These are phyloP conservation scores for Schwanniomyces vanrijiae DNA, from an alignment of 805 yeast genomes.

Conservation along the genomic window DNA sequence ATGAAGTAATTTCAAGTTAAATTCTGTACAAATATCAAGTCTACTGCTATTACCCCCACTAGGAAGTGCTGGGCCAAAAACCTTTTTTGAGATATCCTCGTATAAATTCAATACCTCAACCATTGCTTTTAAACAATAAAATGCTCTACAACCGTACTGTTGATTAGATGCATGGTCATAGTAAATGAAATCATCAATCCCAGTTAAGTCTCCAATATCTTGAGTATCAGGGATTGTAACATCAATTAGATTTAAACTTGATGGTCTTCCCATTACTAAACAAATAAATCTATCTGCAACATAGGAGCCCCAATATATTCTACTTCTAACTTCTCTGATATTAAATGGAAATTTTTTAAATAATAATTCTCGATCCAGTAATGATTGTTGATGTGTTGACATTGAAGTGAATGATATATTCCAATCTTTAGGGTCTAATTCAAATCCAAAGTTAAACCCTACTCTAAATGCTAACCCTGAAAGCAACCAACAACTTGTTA, in stretches of 20 bases:
- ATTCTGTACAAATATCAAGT: conserved; percentile 3
- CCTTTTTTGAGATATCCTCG: conserved; percentile 7
- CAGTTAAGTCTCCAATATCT: conserved; percentile 11
- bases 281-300: conserved; percentile 11
- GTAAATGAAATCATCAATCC: conserved; percentile 10
- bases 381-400: neutral
- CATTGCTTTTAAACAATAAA: conserved; percentile 8
- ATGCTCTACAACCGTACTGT: conserved; percentile 7
- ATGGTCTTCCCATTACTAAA: conserved; percentile 10
- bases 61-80: conserved; percentile 3
- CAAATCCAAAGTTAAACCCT: conserved; percentile 14
- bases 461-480: conserved; percentile 14
- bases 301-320: conserved; percentile 13
- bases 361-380: conserved; percentile 1
- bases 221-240: conserved; percentile 10
- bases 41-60: conserved; percentile 1
- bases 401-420: conserved; percentile 2
- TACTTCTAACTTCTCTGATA: conserved; percentile 7
- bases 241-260: conserved; percentile 8
- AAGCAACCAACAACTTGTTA: conserved; percentile 14
- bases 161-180: conserved; percentile 6
- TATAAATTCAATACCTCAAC: conserved; percentile 5
- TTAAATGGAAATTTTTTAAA: conserved; percentile 7
- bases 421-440: conserved; percentile 13
- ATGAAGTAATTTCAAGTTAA: conserved; percentile 5